Evolutionary conservation across 2,329 filamentous ascomycete species (phyloP).

Genomic region (Xenosphaeropsis pyriputrescens): DNA sequence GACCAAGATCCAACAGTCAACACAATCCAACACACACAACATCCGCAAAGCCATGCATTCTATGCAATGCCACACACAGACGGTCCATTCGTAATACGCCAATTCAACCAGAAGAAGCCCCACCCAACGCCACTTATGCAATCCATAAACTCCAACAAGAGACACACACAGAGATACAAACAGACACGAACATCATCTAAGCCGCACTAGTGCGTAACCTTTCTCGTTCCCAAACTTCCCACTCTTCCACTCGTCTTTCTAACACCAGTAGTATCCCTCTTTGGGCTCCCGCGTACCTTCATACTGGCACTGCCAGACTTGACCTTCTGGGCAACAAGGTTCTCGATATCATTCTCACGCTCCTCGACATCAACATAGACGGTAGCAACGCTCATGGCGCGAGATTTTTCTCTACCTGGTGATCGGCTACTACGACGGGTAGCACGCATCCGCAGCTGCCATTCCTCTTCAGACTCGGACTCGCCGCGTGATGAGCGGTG

Average conservation of each 20-base stretch:
- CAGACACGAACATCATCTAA: too few relatives aligned
- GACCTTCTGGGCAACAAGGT: constrained; percentile 37
- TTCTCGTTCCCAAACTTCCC: constrained; percentile 26
- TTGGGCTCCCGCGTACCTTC: constrained; percentile 49
- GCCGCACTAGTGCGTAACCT: too few relatives aligned
- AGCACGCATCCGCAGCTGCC: constrained; percentile 59
- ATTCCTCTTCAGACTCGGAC: constrained; percentile 59
- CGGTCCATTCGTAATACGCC: too few relatives aligned
- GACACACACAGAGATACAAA: too few relatives aligned
- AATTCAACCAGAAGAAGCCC: too few relatives aligned
- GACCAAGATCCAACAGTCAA: too few relatives aligned
- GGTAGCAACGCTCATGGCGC: constrained; percentile 56
- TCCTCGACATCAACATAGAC: constrained; percentile 52
- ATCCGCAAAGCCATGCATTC: too few relatives aligned
- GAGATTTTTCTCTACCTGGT: constrained; percentile 45
- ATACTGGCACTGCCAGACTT: constrained; percentile 36
- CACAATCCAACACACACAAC: too few relatives aligned
- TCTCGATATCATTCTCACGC: constrained; percentile 56
- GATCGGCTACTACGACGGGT: constrained; percentile 51
- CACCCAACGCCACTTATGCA: too few relatives aligned
- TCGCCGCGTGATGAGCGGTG: constrained; percentile 51
- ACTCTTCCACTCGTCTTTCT: constrained; percentile 54
- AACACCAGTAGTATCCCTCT: constrained; percentile 34
- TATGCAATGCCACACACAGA: too few relatives aligned
- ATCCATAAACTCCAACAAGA: too few relatives aligned